A percentile compares a stretch with the other conserved stretches of the same genome.
phyloP scores from a whole-genome alignment of 768 basidiomycete species.

The Lactarius akahatsu region DNA sequence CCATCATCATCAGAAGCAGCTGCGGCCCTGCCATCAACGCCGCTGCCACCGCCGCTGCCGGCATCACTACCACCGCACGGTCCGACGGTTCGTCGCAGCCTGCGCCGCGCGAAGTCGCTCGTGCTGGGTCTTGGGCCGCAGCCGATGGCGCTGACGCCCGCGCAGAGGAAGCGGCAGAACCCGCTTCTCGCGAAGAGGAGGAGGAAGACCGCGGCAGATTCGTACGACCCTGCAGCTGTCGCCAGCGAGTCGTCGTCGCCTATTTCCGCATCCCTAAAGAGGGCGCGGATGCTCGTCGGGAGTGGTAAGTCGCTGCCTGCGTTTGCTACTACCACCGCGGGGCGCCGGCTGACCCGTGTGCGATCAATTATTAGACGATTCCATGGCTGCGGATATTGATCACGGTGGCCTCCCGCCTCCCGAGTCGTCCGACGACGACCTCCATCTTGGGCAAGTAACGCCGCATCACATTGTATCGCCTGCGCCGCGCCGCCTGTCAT shows the following conservation, averaged over 20 bases:
- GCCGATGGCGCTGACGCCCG: background rate
- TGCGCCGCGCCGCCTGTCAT: conserved; percentile 42
- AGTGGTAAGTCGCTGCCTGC: conserved; percentile 38
- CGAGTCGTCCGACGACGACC: conserved; percentile 62
- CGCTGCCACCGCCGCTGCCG: background rate
- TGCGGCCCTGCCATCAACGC: background rate
- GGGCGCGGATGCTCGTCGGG: conserved; percentile 32
- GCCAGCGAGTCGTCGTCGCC: conserved; percentile 28
- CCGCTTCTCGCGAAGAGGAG: background rate
- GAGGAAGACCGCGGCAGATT: background rate
- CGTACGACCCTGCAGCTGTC: background rate
- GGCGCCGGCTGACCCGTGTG: background rate
- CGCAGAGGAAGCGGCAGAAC: conserved; percentile 20
- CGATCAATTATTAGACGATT: conserved; percentile 44
- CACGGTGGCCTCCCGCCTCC: conserved; percentile 28
- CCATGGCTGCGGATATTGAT: conserved; percentile 40
- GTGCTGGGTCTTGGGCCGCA: background rate
- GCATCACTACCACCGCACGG: background rate
- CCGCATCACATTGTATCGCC: conserved; percentile 70
- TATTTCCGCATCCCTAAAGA: conserved; percentile 29
- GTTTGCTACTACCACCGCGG: background rate
- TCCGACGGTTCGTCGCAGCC: conserved; percentile 20
- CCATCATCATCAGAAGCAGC: conserved; percentile 1
- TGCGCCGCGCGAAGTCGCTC: conserved; percentile 23
- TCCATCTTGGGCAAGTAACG: conserved; percentile 61